Evolutionary conservation across 148 eudicot genomes (phyloP), one percentile per base, ranked within the genome.

Genomic region (Amaranthus hypochondriacus): DNA sequence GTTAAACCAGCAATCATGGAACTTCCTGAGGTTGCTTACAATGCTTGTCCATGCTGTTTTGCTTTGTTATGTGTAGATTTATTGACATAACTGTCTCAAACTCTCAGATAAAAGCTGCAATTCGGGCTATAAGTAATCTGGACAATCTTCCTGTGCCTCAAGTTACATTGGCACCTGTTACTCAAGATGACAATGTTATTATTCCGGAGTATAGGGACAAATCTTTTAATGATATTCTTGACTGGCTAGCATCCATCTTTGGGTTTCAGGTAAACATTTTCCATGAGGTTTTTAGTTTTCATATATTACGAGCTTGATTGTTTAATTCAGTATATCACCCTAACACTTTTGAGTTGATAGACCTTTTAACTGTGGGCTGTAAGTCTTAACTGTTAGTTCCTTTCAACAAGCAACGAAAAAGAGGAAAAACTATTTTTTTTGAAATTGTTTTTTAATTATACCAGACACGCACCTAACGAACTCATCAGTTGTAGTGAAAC

Each of bases 1-100:
- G 87, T 89, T 67, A 90, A 90, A 78, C 97, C 97, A 75, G 91
- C 92, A 58, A 92, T 95, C 43, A 92, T 95, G 99, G 89, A 95
- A 81, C 90, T 92, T 78, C 92, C 99, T 10, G 99, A 95, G 99
- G 99, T 95, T 74, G 70, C 65, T 60, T 70, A 67, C 13, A 39
- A 53, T 11, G 44, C 67, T 52, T 56, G 12, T 55, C 39, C 62
- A 15, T 67, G 73, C 60, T 60, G 7, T 63, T 72, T 77, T 53
- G 61, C 4, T 62, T 50, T 62, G 28, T 70, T 13, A 15, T 62
- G 48, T 47, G n/a, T 81, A 67, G 47, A 54, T n/a, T 49, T 7
- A 56, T 48, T 42, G 43, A 62, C 43, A 11, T 12, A 69, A 54
- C 44, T 73, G 9, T 56, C 63, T 77, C 68, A 49, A 62, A 56